Conservation (phyloP, 805 yeast genomes). For the Maudiozyma barnettii region DNA sequence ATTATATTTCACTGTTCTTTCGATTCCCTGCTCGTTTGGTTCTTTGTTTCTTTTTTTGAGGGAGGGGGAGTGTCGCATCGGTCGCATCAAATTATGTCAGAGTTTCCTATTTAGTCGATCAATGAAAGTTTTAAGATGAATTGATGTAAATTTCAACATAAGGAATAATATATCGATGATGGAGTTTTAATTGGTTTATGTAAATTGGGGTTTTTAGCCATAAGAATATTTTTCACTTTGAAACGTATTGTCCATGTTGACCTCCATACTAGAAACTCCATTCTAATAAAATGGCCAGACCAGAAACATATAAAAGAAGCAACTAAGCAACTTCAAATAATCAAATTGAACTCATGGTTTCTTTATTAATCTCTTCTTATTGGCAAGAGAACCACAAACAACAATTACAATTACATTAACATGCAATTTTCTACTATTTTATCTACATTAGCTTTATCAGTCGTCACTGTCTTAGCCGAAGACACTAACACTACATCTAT, state of each 20-base stretch:
- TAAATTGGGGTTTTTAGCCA: no score
- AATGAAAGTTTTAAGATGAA: slow-evolving; percentile 1
- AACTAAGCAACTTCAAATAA: no score
- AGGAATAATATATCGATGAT: background rate
- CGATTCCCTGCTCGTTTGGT: background rate
- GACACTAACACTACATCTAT: slow-evolving; percentile 10
- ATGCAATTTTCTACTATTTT: slow-evolving; percentile 15
- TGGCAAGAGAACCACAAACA: background rate
- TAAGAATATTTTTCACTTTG: no score
- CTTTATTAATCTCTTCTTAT: background rate
- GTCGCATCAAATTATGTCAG: slow-evolving; percentile 3
- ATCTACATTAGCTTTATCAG: slow-evolving; percentile 9
- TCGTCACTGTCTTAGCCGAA: slow-evolving; percentile 11
- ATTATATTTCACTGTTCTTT: background rate
- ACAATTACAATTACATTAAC: slow-evolving; percentile 6
- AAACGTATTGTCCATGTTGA: no score
- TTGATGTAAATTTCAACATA: background rate
- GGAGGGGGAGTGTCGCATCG: background rate
- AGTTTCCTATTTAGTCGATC: slow-evolving; percentile 8
- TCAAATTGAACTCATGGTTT: background rate
- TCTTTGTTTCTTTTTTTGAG: background rate
- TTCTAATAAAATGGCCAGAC: no score
- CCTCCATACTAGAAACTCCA: no score
- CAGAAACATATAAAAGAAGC: no score
- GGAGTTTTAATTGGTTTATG: background rate